Percentiles rank a stretch among this genome's conserved stretches.
phyloP scores from a whole-genome alignment of 768 basidiomycete genomes.

The Exidia glandulosa region DNA sequence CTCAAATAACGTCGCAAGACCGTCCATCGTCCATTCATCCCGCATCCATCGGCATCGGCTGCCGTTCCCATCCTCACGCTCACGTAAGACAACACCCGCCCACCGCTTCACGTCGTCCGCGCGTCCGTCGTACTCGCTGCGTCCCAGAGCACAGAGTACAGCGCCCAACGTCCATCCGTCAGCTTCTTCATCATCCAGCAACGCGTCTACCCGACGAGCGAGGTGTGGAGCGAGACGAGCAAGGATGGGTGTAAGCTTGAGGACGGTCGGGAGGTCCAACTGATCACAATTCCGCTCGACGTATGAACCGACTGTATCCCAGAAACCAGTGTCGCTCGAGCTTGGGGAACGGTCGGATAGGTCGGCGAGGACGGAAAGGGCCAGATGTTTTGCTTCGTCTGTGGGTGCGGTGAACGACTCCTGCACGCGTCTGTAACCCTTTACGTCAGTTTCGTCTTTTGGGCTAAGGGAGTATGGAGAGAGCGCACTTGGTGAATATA shows the following conservation, averaged over 20 bases:
- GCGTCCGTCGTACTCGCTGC: no score
- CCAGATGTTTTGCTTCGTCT: constrained; percentile 18
- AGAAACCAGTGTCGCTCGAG: not conserved
- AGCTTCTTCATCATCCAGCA: constrained; percentile 17
- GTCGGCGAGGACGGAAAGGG: constrained; percentile 39
- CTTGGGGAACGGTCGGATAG: constrained; percentile 1
- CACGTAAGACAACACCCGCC: no score
- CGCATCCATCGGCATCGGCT: no score
- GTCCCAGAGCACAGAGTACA: no score
- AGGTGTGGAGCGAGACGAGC: constrained; percentile 30
- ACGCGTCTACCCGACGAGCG: constrained; percentile 31
- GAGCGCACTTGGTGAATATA: constrained; percentile 19
- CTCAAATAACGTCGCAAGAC: no score
- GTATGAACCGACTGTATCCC: constrained; percentile 28
- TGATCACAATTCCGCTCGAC: constrained; percentile 32
- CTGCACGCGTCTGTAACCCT: constrained; percentile 11
- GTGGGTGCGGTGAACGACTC: constrained; percentile 35
- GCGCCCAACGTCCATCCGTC: not conserved
- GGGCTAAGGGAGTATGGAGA: not conserved
- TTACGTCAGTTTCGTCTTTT: not conserved
- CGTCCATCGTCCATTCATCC: no score
- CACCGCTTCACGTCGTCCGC: no score
- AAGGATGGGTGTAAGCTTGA: constrained; percentile 42
- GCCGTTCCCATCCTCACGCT: no score
- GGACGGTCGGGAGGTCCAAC: constrained; percentile 41